phyloP scores from a whole-genome alignment of 306 rosid species.

The Sophora flavescens region DNA sequence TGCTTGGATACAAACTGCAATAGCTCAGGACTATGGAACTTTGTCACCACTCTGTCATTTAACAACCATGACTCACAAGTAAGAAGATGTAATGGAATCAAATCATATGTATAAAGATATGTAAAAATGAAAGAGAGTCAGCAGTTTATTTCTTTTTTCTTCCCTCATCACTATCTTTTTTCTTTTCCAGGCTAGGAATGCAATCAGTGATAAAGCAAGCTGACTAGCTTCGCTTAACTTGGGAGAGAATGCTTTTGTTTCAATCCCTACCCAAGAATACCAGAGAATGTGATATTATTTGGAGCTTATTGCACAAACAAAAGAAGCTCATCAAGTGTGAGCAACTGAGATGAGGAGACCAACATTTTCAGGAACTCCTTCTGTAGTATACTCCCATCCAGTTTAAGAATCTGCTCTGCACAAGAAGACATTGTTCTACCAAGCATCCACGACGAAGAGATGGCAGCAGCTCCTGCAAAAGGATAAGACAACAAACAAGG shows the following conservation, averaged over 20 bases:
- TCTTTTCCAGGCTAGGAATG: constrained; percentile 26
- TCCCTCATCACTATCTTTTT: background rate
- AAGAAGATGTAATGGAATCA: constrained; percentile 11
- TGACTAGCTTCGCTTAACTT: constrained; percentile 11
- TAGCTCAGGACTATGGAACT: constrained; percentile 55
- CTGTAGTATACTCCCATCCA: constrained; percentile 80
- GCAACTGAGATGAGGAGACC: constrained; percentile 46
- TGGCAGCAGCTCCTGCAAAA: constrained; percentile 67
- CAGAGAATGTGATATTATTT: constrained; percentile 7
- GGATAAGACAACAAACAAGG: constrained; percentile 38
- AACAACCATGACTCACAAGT: constrained; percentile 6
- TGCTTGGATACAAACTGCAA: constrained; percentile 70
- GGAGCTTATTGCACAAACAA: constrained; percentile 36
- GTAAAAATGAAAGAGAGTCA: constrained; percentile 6
- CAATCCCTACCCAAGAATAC: constrained; percentile 28
- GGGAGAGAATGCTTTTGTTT: background rate
- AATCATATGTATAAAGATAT: constrained; percentile 11
- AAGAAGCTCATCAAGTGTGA: constrained; percentile 30
- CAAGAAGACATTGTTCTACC: constrained; percentile 55
- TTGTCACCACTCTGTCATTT: constrained; percentile 69
- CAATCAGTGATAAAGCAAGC: background rate
- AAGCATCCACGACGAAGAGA: constrained; percentile 59
- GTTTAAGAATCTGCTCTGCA: constrained; percentile 67
- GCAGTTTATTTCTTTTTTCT: constrained; percentile 10
- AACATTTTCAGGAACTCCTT: constrained; percentile 82